Percentiles rank a stretch among this genome's conserved stretches.
Evolutionary conservation across 495 filamentous ascomycete genomes (phyloP).

Genomic region (Tuber borchii): DNA sequence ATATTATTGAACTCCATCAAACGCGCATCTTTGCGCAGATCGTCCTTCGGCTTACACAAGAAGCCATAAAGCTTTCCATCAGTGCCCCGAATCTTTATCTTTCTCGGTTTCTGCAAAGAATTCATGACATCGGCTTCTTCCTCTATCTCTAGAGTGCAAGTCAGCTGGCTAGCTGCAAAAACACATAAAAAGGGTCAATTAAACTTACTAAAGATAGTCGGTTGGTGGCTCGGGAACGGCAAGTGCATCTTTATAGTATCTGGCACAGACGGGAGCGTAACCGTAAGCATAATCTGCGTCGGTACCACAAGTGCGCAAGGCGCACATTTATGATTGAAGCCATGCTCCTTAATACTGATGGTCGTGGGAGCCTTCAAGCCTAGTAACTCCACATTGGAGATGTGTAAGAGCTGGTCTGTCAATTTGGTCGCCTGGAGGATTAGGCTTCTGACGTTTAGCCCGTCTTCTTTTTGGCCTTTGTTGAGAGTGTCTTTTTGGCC

Average conservation of each 20-base stretch:
- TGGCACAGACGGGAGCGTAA: constrained; percentile 69
- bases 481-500: constrained; percentile 49
- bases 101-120: constrained; percentile 86
- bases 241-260: constrained; percentile 64
- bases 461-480: constrained; percentile 48
- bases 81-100: constrained; percentile 77
- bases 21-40: constrained; percentile 91
- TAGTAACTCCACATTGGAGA: constrained; percentile 62
- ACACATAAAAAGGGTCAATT: neutral
- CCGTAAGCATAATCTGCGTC: constrained; percentile 73
- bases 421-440: constrained; percentile 74
- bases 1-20: constrained; percentile 99
- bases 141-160: constrained; percentile 54
- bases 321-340: constrained; percentile 74
- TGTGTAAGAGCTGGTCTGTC: constrained; percentile 70
- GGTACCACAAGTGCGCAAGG: constrained; percentile 83
- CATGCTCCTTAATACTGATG: constrained; percentile 65
- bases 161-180: constrained; percentile 41
- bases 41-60: constrained; percentile 95
- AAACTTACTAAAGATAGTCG: constrained; percentile 49
- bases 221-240: constrained; percentile 62
- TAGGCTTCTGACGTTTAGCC: constrained; percentile 58
- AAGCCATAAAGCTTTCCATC: constrained; percentile 83
- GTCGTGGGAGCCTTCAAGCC: constrained; percentile 59
- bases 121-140: constrained; percentile 85